Evolutionary conservation across 768 basidiomycete genomes (phyloP), one percentile per base, ranked within the genome.

Genomic region (Macrolepiota dolichaula): DNA sequence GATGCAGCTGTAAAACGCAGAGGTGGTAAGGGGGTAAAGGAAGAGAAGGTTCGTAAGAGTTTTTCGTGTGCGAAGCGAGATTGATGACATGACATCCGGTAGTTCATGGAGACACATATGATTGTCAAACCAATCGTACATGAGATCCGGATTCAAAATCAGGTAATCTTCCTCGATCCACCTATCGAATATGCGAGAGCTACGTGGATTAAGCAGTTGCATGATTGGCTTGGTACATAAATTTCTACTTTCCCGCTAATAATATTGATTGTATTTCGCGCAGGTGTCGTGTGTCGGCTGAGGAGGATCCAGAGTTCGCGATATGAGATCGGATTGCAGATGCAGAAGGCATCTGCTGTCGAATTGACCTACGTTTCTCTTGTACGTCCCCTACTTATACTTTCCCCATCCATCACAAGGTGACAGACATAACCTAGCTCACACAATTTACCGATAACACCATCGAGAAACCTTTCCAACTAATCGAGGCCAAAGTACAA

Each of bases 121-220:
- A 79, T 81, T 1, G 72, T 98, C 65, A 88, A 91, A 66, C 92
- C 94, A 0, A 89, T 97, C 60, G 81, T 96, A 6, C 96, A 98
- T 72, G 96, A 98, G 72, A 92, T 98, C 64, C 85, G 96, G 74
- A 98, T 98, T 82, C 92, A 96, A 70, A 97, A 99, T 71, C 97
- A 99, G 71, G 94, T 98, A 64, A 98, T 99, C 73, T 98, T 97
- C 78, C 81, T 98, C 55, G 96, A 98, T 71, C 97, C 97, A 27
- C 97, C 97, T 62, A 93, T 98, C 77, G 96, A 98, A 72, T 85
- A 92, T 67, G 94, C 96, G 0, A 86, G 96, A 44, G 85, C 90
- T 53, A 89, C 84, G 9, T 98, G 96, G 96, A 83, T 96, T 62
- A 83, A 81, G 49, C 91, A 96, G 70, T 75, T 97, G 63, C 96